Base-by-base conservation (phyloP, 495 filamentous ascomycete genomes). In the Terfezia boudieri region DNA sequence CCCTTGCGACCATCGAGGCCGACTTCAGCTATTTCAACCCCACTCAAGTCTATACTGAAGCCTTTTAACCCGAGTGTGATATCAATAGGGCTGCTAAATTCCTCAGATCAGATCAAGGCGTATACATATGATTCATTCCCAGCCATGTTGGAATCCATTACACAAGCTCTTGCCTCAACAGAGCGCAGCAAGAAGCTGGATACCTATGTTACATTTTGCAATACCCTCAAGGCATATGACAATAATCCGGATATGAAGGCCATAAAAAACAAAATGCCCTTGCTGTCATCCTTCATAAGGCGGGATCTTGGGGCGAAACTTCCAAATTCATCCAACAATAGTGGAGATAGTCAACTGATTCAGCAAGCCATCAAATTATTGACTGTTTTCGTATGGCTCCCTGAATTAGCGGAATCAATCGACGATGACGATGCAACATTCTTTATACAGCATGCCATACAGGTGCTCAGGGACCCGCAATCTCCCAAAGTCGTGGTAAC, bases 1-100 rank as follows among this genome's bases (percentile, higher is more conserved):
- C 41, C 41, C 2, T 20, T 14, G 17, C 41, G 41, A 46, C 14
- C 43, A 70, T 72, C 59, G 12, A 52, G 59, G n/a, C 58, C 65
- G 60, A 26, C n/a, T 26, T 12, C 12, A 26, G 50, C 67, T 72
- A 6, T 20, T 26, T 12, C 12, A 26, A 51, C 67, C 71, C 32
- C 76, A 73, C 60, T 77, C 23, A 94, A 89, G 62, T 89, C 87
- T 2, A 95, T 98, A 54, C 74, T 98, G 50, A 98, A 96, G 66
- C 63, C 73, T 17, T 71, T 66, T 32, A 73, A 69, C 1, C 63
- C 51, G 57, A 69, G 48, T 65, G 41, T 46, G 0, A 46, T 46
- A 14, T 46, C 41, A 46, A 46, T 46, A 14, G 17, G 14, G 14
- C 71, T 50, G 54, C 61, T 63, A 4, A 58, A 49, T 9, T 46